A percentile compares a stretch with the other conserved stretches of the same genome.
phyloP scores from a whole-genome alignment of 139 green algal genomes.

The Monoraphidium neglectum region DNA sequence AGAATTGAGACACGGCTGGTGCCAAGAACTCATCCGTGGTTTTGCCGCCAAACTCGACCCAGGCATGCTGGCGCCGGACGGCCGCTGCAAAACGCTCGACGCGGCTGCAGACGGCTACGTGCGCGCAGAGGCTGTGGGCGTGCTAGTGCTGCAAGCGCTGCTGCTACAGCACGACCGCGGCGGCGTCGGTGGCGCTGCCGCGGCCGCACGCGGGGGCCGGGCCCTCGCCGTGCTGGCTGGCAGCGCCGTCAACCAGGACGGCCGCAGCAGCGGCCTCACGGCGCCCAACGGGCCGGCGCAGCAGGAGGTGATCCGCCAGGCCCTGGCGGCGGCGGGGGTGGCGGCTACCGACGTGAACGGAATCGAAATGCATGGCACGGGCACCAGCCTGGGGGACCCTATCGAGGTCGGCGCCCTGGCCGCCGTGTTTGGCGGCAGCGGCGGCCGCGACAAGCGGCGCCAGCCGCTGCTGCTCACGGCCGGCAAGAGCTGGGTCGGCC shows the following conservation, averaged over 20 bases:
- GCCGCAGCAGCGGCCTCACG: conserved; percentile 84
- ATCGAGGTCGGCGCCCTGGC: conserved; percentile 68
- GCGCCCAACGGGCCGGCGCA: conserved; percentile 88
- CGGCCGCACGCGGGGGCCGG: no score
- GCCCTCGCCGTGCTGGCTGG: conserved; percentile 48
- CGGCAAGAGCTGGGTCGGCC: conserved; percentile 82
- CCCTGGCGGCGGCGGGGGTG: conserved; percentile 41
- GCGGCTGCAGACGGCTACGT: conserved; percentile 83
- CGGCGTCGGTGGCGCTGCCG: not conserved
- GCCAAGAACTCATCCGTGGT: no score
- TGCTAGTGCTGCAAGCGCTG: conserved; percentile 27
- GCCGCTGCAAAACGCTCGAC: conserved; percentile 88
- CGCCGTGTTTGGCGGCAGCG: conserved; percentile 28
- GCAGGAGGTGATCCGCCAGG: conserved; percentile 61
- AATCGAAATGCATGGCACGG: conserved; percentile 69
- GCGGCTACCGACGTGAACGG: conserved; percentile 16
- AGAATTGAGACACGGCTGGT: no score
- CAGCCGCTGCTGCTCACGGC: conserved; percentile 54
- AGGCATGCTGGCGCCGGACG: conserved; percentile 80
- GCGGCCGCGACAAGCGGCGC: not conserved
- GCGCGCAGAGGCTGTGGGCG: conserved; percentile 65
- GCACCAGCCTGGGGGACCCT: conserved; percentile 78
- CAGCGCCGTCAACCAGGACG: conserved; percentile 90
- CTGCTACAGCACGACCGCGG: not conserved
- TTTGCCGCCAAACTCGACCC: no score